Base-by-base conservation (phyloP, 2,329 filamentous ascomycete species). In the Sporothrix variecibatus region DNA sequence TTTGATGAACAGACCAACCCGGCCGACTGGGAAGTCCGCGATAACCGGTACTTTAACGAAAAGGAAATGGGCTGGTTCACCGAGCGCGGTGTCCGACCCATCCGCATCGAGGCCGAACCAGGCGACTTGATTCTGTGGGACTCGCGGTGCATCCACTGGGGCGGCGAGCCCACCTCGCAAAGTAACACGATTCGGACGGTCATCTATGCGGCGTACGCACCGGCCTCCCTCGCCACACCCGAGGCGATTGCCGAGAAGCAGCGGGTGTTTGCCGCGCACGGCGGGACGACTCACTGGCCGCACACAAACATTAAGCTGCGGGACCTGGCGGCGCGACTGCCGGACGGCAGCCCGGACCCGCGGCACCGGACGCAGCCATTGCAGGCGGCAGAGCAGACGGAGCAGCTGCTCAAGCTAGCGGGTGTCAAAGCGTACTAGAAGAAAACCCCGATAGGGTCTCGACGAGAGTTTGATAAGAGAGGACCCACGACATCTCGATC, bases 41-140 rank as follows among this genome's bases (percentile, higher is more conserved):
- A 73, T 64, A 62, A 69, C 49, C 31, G 38, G 15, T 62, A 62
- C 34, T 69, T 73, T 23, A n/a, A 23, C 64, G 72, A 60, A 17
- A 38, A 34, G 38, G 49, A 73, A 2, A 60, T 73, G 20, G 34
- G 31, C 2, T 73, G 53, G 64, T 73, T 69, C 51, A 49, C 28
- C 23, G 56, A 23, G 26, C 64, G 51, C 38, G 72, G 72, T 60
- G 60, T 75, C 23, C 49, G 49, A 60, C 64, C 62, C 67, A 38
- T 74, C 68, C 79, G 82, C 75, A 76, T 83, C 15, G 75, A 78
- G 58, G 81, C 80, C 20, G 81, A 81, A 34, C 81, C 81, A 0
- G 81, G 82, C 0, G 81, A 83, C 60, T 73, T 83, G 12, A 77
- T 83, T 20, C 75, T 82, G 4, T 83, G 82, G 79, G 82, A 83